Base-by-base conservation (phyloP, 495 filamentous ascomycete species). In the Collariella sp. region DNA sequence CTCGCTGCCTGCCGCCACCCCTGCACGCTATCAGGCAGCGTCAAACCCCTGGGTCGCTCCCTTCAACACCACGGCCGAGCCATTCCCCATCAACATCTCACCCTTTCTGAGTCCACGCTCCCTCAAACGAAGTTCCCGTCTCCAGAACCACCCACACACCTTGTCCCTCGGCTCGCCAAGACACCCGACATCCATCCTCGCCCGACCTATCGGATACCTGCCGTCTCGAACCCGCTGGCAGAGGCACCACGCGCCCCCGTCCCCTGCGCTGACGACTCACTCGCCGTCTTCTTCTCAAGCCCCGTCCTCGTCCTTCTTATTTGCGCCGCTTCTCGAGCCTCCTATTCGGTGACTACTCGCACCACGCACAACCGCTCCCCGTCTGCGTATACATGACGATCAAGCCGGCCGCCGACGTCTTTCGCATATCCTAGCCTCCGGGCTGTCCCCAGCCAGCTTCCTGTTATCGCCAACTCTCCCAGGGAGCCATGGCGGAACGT, bases 401-500 rank as follows among this genome's bases (percentile, higher is more conserved):
- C 62, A 59, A 60, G 63, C 66, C 67, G 55, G 66, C 54, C 45
- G 63, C 62, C 67, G 65, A 67, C 59, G 63, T 65, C 63, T 66
- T 69, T 60, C 70, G 66, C 46, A 70, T 70, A 65, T 58, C 62
- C 57, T 74, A 72, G 68, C 67, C 75, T 73, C 68, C 68, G 72
- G 75, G 72, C 73, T 74, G 55, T 57, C 50, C 58, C 54, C 54
- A 61, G 52, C 54, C 42, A 35, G 46, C 67, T 71, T 72, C 69
- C 73, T 74, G 69, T 65, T 66, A 57, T 60, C 59, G 69, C 43
- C 70, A 75, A 72, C 50, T 46, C 52, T 54, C 62, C 62, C 75
- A 71, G 72, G 73, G 62, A 70, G 70, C 63, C 66, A 78, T 78
- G 73, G 67, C 72, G 29, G 69, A 72, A 46, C 73, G 72, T 60